These are phyloP conservation scores for Colletotrichum sp. DNA, from an alignment of 2,329 filamentous ascomycete species.

Conservation along the genomic window DNA sequence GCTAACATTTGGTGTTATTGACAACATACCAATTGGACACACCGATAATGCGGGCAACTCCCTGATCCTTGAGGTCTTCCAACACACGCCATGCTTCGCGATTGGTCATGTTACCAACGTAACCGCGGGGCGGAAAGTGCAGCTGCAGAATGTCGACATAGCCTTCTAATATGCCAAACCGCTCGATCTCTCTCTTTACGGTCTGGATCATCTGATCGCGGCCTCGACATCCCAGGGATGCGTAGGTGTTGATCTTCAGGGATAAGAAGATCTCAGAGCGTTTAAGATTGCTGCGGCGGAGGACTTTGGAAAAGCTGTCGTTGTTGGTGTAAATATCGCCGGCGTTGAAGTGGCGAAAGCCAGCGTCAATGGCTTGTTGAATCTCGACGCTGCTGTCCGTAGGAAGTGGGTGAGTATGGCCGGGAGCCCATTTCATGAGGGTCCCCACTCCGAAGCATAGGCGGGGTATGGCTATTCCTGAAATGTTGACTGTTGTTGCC, in stretches of 20 bases:
- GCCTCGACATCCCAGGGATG: not conserved
- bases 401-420: not conserved
- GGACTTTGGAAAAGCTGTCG: not conserved
- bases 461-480: not conserved
- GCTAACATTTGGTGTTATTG: not conserved
- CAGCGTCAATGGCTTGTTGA: not conserved
- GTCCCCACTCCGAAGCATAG: not conserved
- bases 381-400: not conserved
- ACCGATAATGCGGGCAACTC: not conserved
- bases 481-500: not conserved
- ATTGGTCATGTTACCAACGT: not conserved
- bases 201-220: not conserved
- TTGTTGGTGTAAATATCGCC: not conserved
- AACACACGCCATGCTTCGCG: not conserved
- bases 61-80: not conserved
- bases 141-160: not conserved
- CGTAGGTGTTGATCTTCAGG: not conserved
- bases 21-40: not conserved
- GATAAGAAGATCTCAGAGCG: not conserved
- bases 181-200: not conserved
- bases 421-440: not conserved
- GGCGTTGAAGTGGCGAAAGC: not conserved
- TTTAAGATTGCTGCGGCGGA: not conserved
- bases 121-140: not conserved
- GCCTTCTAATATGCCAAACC: not conserved